Base-by-base conservation (phyloP, 1,139 yeast species). In the Yarrowia galli region DNA sequence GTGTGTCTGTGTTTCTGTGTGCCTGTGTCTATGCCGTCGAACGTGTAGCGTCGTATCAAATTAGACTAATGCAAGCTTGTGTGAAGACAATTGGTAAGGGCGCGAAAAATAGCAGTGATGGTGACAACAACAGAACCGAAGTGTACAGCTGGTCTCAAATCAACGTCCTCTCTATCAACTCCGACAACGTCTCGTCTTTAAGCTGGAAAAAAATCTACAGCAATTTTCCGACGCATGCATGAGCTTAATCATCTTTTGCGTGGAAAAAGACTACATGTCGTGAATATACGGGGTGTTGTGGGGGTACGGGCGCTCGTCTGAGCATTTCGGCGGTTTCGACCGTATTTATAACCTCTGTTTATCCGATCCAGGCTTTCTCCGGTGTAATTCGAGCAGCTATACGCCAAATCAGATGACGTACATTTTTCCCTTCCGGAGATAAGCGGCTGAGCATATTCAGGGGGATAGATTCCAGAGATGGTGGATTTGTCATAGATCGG, bases 201-300 rank as follows among this genome's bases (percentile, higher is more conserved):
- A 51, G 56, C 40, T 49, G 58, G 42, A 42, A 56, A 58, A 58
- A 58, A 58, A 58, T 42, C 38, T 58, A 43, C 64, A 51, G 58
- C 58, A 51, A 51, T 51, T 51, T 35, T 51, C 58, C 58, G 58
- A 51, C 58, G 38, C 32, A 42, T 43, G 64, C 64, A 58, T 32
- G 64, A 58, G 49, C 48, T 58, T 42, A 40, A 58, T 51, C 28
- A 35, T 16, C 25, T 35, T 51, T 48, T 28, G 32, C 18, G 18
- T n/a, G 35, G 13, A 46, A 46, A 46, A 46, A 46, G 49, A 32
- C 25, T 23, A 20, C n/a, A 9, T 18, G 23, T 20, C 46, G 16
- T 1, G 1, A 5, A 42, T 3, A 42, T 42, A 42, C 46, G 46
- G 46, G 46, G 4, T 16, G 9, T 8, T 9, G n/a, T 2, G 18